Base-by-base conservation (phyloP, 2,329 filamentous ascomycete species). In the Periconia sp. region DNA sequence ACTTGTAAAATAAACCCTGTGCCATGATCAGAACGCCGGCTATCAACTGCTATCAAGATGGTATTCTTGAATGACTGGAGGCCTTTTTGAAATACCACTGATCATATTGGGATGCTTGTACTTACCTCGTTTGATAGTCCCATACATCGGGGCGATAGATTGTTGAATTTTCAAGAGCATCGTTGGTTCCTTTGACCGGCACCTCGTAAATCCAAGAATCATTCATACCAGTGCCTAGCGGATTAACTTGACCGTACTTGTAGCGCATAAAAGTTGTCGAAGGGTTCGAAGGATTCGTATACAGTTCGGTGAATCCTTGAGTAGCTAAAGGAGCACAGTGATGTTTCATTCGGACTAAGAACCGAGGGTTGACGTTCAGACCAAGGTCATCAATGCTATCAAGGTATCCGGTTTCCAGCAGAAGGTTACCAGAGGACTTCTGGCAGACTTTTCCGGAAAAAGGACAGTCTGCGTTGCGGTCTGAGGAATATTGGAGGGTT, bases 341-440 rank as follows among this genome's bases (percentile, higher is more conserved):
- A 2, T 31, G 22, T 5, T 36, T 29, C 5, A 36, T 17, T 6
- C 49, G 40, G n/a, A 37, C 25, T 3, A 23, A 9, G n/a, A 52
- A 32, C 5, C 38, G 43, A 12, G 40, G 43, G 1, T 52, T 45
- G 1, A 35, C 40, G 23, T 59, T 62, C 22, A 63, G 16, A 0
- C 59, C 60, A 9, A 64, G 38, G 35, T 63, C 37, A 1, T 37
- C n/a, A n/a, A 42, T 39, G 23, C 51, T 59, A 24, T 61, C 42
- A 0, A 63, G 34, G 11, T 37, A 34, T 5, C 53, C 56, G 3
- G 50, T 56, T 17, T 63, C 58, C 0, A 63, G 22, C 0, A 35
- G 2, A 1, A 62, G 11, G 13, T 57, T 63, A 0, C 15, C 29
- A 3, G 19, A 26, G 1, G 43, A 29, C 2, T 34, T 29, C 17